Base-by-base conservation (phyloP, 1,284 basidiomycete genomes). In the Pseudozyma tsukubaensis region DNA sequence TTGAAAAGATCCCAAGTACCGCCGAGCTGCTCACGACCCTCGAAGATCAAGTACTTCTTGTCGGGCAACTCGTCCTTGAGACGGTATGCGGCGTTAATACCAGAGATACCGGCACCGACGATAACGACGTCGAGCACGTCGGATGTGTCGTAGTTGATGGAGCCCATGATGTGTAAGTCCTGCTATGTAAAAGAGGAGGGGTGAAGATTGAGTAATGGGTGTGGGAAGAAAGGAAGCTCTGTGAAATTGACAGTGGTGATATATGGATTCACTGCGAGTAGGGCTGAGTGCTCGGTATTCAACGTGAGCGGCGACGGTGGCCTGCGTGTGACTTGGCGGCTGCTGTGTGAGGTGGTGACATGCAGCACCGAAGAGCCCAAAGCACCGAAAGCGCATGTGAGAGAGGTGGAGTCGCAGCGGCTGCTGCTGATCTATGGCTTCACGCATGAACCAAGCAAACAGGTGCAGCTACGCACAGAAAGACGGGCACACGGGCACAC, bases 21-120 rank as follows among this genome's bases (percentile, higher is more conserved):
- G 36, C 79, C 79, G 48, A 81, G 50, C 18, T 72, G 51, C 34
- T 60, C 51, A 14, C 78, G 55, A 24, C 54, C 59, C 54, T 81
- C 79, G 45, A 81, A 35, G 42, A 81, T 76, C 47, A 62, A 12
- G 48, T 72, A 81, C 57, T 77, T 75, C 39, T 75, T 80, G 52
- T 74, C 63, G 21, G 72, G 77, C 24, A 78, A 70, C 47, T 71
- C 53, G 29, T 75, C 68, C 16, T 68, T 45, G 51, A 79, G 63
- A 47, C 82, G 76, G 63, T 83, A 83, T 19, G 77, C 78, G 48
- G 80, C 79, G 58, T 83, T 83, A 72, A 83, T 80, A 55, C 82
- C 82, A 18, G 80, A 82, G 71, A 83, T 75, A 63, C 81, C 81
- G 42, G 81, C 79, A 43, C 81, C 81, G 50, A 83, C 63, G 60